Base-by-base conservation (phyloP, 148 eudicot genomes). In the Cornus kousa region DNA sequence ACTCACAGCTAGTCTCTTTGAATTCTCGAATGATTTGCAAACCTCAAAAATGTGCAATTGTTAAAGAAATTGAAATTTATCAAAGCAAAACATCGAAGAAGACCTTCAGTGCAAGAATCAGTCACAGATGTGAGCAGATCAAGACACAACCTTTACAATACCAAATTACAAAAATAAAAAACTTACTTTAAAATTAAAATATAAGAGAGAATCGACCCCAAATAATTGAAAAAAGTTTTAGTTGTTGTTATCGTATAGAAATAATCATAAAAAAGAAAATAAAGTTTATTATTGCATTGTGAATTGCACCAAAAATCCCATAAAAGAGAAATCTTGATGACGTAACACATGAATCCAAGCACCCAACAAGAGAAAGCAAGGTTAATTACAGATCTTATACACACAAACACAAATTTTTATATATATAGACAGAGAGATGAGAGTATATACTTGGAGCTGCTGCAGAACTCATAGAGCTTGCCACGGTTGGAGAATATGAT, bases 401-500 rank as follows among this genome's bases (percentile, higher is more conserved):
- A 13, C 5, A 53, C 19, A 53, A 1, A 13, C 3, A 16, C 19
- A 12, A 11, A 53, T 53, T 11, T 53, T 13, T 53, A 16, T 53
- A 53, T 12, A 53, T 12, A 53, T 11, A 53, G 8, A 11, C 12
- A 11, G 59, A 53, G 43, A 67, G 48, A 71, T 66, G 35, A 69
- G 33, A 75, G 65, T 50, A 55, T 14, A 14, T 71, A 88, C 91
- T 87, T 88, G 78, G 84, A 79, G 75, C 81, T 86, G 81, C 91
- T 88, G 55, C 86, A 86, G 80, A 88, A 88, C 78, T 88, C 91
- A 82, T 84, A 88, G 82, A 88, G 91, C 84, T 88, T 88, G 78
- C 89, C 91, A 35, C 91, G 77, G 73, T 86, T 88, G 24, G 91
- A 88, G 89, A 88, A 88, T 87, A 88, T 84, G 81, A 88, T 88